Percentiles rank a stretch among this genome's conserved stretches.
Evolutionary conservation across 257 asterid genomes (phyloP).

Genomic region (Pogostemon cablin): DNA sequence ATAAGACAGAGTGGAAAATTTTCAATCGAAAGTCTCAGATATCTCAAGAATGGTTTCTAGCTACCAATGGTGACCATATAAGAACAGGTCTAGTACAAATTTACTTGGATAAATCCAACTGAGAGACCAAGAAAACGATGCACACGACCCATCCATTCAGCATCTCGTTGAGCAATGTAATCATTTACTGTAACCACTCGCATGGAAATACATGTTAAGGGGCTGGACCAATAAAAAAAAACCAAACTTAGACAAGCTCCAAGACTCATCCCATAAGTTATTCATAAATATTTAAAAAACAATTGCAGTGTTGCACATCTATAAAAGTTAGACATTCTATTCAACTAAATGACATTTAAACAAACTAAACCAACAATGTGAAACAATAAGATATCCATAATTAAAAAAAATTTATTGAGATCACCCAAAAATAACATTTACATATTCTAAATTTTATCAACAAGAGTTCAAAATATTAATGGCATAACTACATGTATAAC

Average conservation of each 20-base stretch:
- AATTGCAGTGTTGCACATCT: neutral
- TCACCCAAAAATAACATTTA: slow-evolving; percentile 26
- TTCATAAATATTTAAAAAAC: slow-evolving; percentile 15
- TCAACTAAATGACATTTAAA: neutral
- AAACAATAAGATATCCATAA: neutral
- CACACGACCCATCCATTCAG: slow-evolving; percentile 99
- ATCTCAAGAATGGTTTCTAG: too few relatives aligned
- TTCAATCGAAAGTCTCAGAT: too few relatives aligned
- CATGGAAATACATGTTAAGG: slow-evolving; percentile 2
- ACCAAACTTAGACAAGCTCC: slow-evolving; percentile 20
- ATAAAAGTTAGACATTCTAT: neutral
- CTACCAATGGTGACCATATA: too few relatives aligned
- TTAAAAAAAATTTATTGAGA: slow-evolving; percentile 7
- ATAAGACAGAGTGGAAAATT: too few relatives aligned
- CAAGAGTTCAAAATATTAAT: slow-evolving; percentile 7
- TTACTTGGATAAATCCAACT: slow-evolving; percentile 97
- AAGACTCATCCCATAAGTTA: slow-evolving; percentile 19
- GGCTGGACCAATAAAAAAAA: slow-evolving; percentile 12
- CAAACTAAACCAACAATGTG: neutral
- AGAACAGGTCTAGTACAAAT: neutral
- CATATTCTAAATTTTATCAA: neutral
- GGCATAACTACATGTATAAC: slow-evolving; percentile 9
- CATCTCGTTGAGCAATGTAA: slow-evolving; percentile 98
- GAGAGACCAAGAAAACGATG: slow-evolving; percentile 97
- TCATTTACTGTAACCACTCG: slow-evolving; percentile 96